Base-by-base conservation (phyloP, 768 basidiomycete species). In the Holtermannia corniformis region DNA sequence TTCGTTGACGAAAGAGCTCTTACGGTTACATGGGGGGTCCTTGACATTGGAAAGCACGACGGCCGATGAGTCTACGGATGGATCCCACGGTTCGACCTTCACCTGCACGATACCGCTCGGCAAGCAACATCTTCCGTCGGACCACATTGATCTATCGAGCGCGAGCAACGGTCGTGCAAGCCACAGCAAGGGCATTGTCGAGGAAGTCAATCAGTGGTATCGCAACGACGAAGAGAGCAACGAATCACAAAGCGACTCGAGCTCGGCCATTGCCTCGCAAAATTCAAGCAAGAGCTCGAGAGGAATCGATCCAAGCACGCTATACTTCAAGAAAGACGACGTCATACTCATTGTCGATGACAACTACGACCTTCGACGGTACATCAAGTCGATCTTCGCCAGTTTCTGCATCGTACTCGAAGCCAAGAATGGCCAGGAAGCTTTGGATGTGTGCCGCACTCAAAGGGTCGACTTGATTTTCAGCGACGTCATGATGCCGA, bases 151-250 rank as follows among this genome's bases (percentile, higher is more conserved):
- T 7, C 47, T 40, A n/a, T 47, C 51, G 11, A 44, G 44, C 5
- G 27, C 41, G 19, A 53, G 50, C 12, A 24, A 49, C 22, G 51
- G 59, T 28, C 49, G 44, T 24, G 55, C 53, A 37, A 16, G 32
- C 13, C 75, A 74, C 47, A 73, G 70, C 3, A 55, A 67, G 47
- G 73, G 68, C 1, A 68, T 74, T 40, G 66, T 75, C n/a, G 73
- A 74, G 22, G 75, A 75, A 52, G 74, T 72, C 1, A 63, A 70
- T 42, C 68, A 71, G 27, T 75, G 74, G 72, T 68, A 58, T 21
- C 27, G 56, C 24, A 59, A 68, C 22, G 37, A 57, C n/a, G 51
- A 64, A 47, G 49, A 56, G 21, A 27, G 49, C 21, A 51, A 58
- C 23, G 57, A 57, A 26, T 58, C 60, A 25, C 54, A 55, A 11